These are phyloP conservation scores for Calonectria naviculata DNA, from an alignment of 2,329 filamentous ascomycete species.

Conservation along the genomic window DNA sequence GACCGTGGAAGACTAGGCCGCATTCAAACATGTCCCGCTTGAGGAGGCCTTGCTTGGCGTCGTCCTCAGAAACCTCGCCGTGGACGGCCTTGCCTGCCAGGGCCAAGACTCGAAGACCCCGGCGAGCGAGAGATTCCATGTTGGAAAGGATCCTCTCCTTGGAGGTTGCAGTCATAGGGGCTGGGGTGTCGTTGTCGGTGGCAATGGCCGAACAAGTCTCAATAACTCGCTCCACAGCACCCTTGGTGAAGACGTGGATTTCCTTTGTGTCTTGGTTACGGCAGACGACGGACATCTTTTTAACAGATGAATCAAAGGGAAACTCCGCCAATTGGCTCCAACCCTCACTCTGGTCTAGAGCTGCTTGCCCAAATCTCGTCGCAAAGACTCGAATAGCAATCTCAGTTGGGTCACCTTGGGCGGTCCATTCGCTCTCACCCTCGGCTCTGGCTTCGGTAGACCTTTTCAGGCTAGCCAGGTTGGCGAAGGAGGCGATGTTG, in stretches of 20 bases:
- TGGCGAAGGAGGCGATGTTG: constrained; percentile 73
- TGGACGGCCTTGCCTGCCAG: constrained; percentile 56
- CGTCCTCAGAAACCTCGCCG: constrained; percentile 35
- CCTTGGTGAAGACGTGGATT: constrained; percentile 68
- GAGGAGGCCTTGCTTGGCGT: constrained; percentile 36
- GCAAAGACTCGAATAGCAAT: constrained; percentile 82
- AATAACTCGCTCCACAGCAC: constrained; percentile 74
- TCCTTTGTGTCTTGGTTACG: constrained; percentile 50
- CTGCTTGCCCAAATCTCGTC: constrained; percentile 71
- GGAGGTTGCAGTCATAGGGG: constrained; percentile 49
- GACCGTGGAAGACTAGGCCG: constrained; percentile 70
- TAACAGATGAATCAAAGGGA: constrained; percentile 79
- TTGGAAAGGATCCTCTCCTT: constrained; percentile 68
- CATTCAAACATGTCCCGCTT: constrained; percentile 54
- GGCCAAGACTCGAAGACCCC: constrained; percentile 74
- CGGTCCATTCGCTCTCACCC: constrained; percentile 65
- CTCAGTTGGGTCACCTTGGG: constrained; percentile 72
- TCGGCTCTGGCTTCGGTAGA: constrained; percentile 52
- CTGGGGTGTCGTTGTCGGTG: constrained; percentile 49
- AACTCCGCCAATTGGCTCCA: constrained; percentile 75
- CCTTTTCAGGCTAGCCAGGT: constrained; percentile 65
- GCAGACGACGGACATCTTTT: constrained; percentile 82
- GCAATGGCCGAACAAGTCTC: constrained; percentile 65
- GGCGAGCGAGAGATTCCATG: constrained; percentile 71
- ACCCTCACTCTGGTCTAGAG: constrained; percentile 65